Conservation (phyloP, 495 filamentous ascomycete species). For the Tirmania nivea region DNA sequence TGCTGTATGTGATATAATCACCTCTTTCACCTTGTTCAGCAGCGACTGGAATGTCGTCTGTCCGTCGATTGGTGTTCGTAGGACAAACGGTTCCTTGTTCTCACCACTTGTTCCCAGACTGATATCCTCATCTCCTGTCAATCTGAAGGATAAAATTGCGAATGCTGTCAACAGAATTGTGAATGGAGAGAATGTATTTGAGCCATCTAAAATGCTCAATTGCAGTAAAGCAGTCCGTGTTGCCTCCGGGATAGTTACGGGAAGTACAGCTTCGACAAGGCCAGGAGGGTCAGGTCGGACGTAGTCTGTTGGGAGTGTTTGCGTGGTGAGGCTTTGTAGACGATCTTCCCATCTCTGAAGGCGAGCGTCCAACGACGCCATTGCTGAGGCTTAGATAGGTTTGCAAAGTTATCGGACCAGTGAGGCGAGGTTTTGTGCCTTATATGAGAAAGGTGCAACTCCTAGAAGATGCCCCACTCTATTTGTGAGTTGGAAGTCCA, state of each 20-base stretch:
- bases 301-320: constrained; percentile 31
- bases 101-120: constrained; percentile 27
- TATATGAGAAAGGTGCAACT: too few relatives aligned
- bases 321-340: constrained; percentile 28
- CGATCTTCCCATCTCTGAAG: constrained; percentile 29
- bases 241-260: constrained; percentile 23
- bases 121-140: constrained; percentile 35
- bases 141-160: constrained; percentile 26
- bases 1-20: constrained; percentile 5
- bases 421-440: too few relatives aligned
- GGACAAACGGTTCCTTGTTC: constrained; percentile 29
- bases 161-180: constrained; percentile 29
- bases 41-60: constrained; percentile 26
- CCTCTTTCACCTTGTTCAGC: constrained; percentile 28
- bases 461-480: too few relatives aligned
- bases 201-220: constrained; percentile 20
- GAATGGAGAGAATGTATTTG: constrained; percentile 22
- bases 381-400: background rate
- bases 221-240: constrained; percentile 24
- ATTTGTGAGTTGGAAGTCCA: too few relatives aligned
- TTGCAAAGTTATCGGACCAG: too few relatives aligned
- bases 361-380: constrained; percentile 18
- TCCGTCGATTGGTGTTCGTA: constrained; percentile 24
- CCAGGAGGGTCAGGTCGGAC: constrained; percentile 22
- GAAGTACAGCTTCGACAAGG: constrained; percentile 28